phyloP scores from a whole-genome alignment of 371 early-diverging fungal species.

The Dentiscutata heterogama region DNA sequence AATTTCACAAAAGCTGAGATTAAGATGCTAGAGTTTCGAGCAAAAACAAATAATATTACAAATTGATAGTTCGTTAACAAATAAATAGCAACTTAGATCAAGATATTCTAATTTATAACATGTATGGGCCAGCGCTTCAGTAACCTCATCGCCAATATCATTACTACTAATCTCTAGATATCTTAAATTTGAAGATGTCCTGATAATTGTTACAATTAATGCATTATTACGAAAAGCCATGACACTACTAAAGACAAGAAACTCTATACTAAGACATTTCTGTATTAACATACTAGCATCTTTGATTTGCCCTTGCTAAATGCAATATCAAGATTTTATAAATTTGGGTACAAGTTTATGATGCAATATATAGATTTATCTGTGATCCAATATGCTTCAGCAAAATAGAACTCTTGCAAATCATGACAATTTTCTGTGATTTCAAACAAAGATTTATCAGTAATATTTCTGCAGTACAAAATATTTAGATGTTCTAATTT shows the following conservation, averaged over 20 bases:
- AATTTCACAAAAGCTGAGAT: slow-evolving; percentile 26
- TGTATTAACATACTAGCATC: slow-evolving; percentile 26
- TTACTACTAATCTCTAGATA: slow-evolving; percentile 11
- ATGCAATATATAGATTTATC: slow-evolving; percentile 23
- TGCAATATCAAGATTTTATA: slow-evolving; percentile 35
- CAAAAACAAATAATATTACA: slow-evolving; percentile 20
- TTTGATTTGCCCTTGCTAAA: slow-evolving; percentile 25
- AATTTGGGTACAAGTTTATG: slow-evolving; percentile 37
- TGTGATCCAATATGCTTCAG: slow-evolving; percentile 8
- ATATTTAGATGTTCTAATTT: slow-evolving; percentile 36
- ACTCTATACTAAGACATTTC: slow-evolving; percentile 14
- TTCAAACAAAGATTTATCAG: slow-evolving; percentile 5
- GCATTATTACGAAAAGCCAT: slow-evolving; percentile 33
- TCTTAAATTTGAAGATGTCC: slow-evolving; percentile 30
- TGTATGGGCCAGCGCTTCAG: slow-evolving; percentile 20
- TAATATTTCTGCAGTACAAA: slow-evolving; percentile 3
- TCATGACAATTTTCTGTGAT: slow-evolving; percentile 18
- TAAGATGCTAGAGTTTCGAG: slow-evolving; percentile 19
- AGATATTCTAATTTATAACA: slow-evolving; percentile 17
- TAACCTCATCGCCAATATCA: slow-evolving; percentile 28
- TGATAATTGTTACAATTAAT: slow-evolving; percentile 26
- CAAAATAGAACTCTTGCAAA: slow-evolving; percentile 23
- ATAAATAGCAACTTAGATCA: neutral
- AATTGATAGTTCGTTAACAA: slow-evolving; percentile 16
- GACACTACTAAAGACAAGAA: slow-evolving; percentile 8